phyloP scores from a whole-genome alignment of 176 grass and related monocot species.

The Alopecurus myosuroides region DNA sequence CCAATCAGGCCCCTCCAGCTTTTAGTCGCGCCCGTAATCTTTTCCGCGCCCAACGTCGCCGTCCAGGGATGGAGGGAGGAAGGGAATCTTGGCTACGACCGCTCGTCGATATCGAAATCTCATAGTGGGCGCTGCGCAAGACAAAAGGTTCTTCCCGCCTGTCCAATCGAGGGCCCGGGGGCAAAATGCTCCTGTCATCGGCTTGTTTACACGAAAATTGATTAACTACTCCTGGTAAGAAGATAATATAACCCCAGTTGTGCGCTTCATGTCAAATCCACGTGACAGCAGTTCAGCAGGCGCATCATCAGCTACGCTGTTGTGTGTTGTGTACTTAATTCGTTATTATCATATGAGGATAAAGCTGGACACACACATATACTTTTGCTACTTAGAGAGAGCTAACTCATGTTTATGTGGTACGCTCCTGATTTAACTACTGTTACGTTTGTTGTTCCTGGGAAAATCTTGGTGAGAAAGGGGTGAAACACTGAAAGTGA shows the following conservation, averaged over 20 bases:
- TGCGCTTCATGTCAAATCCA: neutral
- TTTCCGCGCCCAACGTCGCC: neutral
- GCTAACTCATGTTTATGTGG: neutral
- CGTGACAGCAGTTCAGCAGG: neutral
- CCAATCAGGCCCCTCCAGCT: neutral
- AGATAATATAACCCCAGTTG: neutral
- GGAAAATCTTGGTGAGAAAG: neutral
- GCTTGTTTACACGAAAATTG: neutral
- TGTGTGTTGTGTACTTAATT: too few relatives aligned
- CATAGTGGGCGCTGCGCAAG: constrained; percentile 5
- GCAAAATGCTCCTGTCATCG: neutral
- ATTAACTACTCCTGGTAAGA: neutral
- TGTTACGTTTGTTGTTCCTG: neutral
- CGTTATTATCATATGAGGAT: neutral
- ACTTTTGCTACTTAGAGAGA: neutral
- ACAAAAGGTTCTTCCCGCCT: constrained; percentile 9
- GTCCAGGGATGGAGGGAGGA: constrained; percentile 24
- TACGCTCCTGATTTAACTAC: neutral
- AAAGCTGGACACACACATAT: neutral
- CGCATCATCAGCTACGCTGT: neutral
- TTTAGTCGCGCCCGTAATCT: neutral
- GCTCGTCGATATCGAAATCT: neutral
- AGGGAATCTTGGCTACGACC: constrained; percentile 30
- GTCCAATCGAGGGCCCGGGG: constrained; percentile 21
- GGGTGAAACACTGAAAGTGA: neutral